Conservation (phyloP, 208 protist genomes). For the Entamoeba dispar region DNA sequence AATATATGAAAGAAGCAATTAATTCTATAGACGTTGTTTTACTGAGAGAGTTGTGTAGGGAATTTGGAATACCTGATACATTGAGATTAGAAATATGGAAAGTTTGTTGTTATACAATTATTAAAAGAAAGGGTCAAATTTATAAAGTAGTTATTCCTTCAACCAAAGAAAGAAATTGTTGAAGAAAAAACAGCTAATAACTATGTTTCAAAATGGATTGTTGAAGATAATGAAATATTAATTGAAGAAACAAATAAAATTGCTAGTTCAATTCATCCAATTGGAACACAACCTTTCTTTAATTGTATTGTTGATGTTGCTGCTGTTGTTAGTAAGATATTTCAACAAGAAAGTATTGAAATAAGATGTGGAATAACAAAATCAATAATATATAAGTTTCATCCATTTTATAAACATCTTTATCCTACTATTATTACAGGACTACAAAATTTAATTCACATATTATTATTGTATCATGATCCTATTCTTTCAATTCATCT, state of each 20-base stretch:
- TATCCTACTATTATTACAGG: not conserved
- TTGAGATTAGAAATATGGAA: not conserved
- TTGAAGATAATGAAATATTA: too few species aligned
- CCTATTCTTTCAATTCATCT: not conserved
- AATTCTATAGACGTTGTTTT: not conserved
- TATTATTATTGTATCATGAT: not conserved
- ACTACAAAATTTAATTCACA: not conserved
- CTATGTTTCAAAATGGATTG: too few species aligned
- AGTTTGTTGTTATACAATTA: too few species aligned
- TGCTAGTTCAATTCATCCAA: not conserved
- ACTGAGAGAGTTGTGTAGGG: not conserved
- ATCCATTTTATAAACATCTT: not conserved
- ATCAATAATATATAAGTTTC: not conserved
- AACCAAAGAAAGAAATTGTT: not conserved
- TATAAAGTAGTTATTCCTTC: not conserved
- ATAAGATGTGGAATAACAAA: not conserved
- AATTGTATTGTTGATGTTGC: not conserved
- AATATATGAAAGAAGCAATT: not conserved
- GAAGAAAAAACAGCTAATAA: not conserved
- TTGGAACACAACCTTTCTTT: not conserved
- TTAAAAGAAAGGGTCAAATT: too few species aligned
- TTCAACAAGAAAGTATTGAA: not conserved
- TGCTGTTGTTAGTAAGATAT: not conserved
- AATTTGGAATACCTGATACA: not conserved
- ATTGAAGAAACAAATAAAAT: not conserved